Evolutionary conservation across 192 early-diverging fungal genomes (phyloP).

Genomic region (Mycoemilia scoparia): DNA sequence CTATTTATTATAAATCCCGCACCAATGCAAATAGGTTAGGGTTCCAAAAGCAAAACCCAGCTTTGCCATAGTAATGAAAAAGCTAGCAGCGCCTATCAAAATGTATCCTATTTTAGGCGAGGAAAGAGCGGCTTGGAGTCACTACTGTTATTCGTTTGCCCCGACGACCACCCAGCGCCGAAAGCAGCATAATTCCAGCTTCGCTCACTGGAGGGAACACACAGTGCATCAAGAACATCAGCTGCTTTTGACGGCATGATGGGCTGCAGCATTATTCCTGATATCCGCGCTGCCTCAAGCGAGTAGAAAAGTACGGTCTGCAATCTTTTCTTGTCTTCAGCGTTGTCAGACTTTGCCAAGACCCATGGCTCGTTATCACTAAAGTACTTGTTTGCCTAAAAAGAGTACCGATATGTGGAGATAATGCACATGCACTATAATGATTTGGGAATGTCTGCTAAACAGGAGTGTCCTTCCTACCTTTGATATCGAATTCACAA

Average conservation of each 20-base stretch:
- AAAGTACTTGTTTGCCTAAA: constrained; percentile 63
- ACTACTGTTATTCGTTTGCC: too few relatives aligned
- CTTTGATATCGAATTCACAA: constrained; percentile 45
- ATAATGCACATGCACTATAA: background rate
- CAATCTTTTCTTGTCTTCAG: constrained; percentile 19
- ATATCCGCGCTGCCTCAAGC: constrained; percentile 53
- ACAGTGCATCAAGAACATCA: constrained; percentile 45
- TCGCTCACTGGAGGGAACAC: constrained; percentile 34
- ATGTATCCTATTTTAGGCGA: too few relatives aligned
- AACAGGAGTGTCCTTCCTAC: too few relatives aligned
- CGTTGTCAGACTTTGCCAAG: constrained; percentile 32
- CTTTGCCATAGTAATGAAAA: too few relatives aligned
- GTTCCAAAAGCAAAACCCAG: too few relatives aligned
- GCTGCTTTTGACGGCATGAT: constrained; percentile 67
- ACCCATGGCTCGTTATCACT: constrained; percentile 62
- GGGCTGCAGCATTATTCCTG: constrained; percentile 58
- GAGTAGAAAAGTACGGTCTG: constrained; percentile 51
- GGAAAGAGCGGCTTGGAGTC: too few relatives aligned
- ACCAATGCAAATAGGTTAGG: too few relatives aligned
- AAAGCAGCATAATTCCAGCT: constrained; percentile 36
- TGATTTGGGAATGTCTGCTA: too few relatives aligned
- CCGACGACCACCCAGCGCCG: constrained; percentile 38
- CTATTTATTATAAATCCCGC: too few relatives aligned
- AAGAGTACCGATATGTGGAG: too few relatives aligned
- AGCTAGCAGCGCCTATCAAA: too few relatives aligned